Evolutionary conservation across 768 basidiomycete species (phyloP), one percentile per base, ranked within the genome.

Genomic region (Filobasidium floriforme): DNA sequence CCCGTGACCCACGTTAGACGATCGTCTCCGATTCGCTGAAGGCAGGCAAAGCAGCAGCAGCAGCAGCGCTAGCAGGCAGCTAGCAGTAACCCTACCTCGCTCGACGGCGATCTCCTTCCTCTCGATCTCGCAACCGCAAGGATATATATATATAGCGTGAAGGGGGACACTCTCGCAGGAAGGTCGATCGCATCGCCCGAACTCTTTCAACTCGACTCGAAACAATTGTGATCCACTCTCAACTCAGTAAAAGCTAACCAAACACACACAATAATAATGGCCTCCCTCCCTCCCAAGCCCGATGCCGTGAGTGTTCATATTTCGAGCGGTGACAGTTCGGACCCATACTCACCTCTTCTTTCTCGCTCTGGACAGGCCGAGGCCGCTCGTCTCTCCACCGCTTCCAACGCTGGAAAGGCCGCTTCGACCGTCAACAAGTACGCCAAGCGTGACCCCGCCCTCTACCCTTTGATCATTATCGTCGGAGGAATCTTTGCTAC

Each of bases 401-500:
- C 75, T 55, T 71, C 75, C 15, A 69, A 73, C 41, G 65, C 68
- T 5, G 72, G 41, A 15, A 72, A 75, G 59, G 77, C 74, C 22
- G 76, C 73, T 49, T 44, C 70, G 32, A 69, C 69, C 7, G 73
- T 78, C 69, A 78, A 78, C 73, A 60, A 71, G 60, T 76, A 75
- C 68, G 77, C 77, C 62, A 78, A 78, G 70, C 72, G 77, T 37
- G 77, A 78, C 68, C 77, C 77, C 4, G 72, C 75, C 10, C 71
- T 78, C 22, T 78, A 76, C 71, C 77, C 77, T 22, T 63, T 78
- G 43, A 62, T 69, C 57, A 59, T 75, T 62, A 71, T 78, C 69
- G 73, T 78, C 57, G 69, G 66, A 43, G 71, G 72, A 57, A 72
- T 70, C 28, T 64, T 76, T 60, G 73, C 69, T 41, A 68, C 66